Evolutionary conservation across 495 filamentous ascomycete genomes (phyloP).

Genomic region (Letharia columbiana): DNA sequence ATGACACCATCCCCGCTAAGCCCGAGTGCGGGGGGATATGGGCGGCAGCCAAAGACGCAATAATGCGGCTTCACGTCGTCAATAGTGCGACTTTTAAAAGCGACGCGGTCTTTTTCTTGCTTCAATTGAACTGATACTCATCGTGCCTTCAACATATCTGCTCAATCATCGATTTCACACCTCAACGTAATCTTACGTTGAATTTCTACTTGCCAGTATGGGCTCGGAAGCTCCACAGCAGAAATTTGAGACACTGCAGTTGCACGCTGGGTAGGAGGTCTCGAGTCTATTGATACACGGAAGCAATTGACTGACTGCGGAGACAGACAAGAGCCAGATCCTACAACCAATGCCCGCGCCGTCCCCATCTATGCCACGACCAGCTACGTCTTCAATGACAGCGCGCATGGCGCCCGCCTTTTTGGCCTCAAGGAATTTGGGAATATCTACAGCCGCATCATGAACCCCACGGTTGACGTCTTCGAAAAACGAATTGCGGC

Average conservation of each 20-base stretch:
- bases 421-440: constrained; percentile 98
- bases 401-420: constrained; percentile 88
- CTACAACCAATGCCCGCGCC: constrained; percentile 80
- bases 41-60: neutral
- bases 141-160: neutral
- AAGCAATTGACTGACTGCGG: constrained; percentile 16
- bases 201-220: constrained; percentile 3
- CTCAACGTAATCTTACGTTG: neutral
- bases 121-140: neutral
- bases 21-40: neutral
- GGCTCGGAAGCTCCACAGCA: constrained; percentile 16
- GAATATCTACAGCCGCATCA: constrained; percentile 97
- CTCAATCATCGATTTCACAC: neutral
- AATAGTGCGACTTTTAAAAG: neutral
- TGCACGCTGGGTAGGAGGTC: constrained; percentile 76
- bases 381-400: constrained; percentile 92
- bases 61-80: neutral
- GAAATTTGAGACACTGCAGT: constrained; percentile 86
- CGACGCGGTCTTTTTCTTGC: neutral
- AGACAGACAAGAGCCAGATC: constrained; percentile 69
- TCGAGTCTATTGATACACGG: neutral
- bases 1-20: constrained; percentile 18
- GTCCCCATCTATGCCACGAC: constrained; percentile 96
- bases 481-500: constrained; percentile 97
- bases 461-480: constrained; percentile 97